phyloP scores from a whole-genome alignment of 1,139 yeast species.

The Yamadazyma jaroonii region DNA sequence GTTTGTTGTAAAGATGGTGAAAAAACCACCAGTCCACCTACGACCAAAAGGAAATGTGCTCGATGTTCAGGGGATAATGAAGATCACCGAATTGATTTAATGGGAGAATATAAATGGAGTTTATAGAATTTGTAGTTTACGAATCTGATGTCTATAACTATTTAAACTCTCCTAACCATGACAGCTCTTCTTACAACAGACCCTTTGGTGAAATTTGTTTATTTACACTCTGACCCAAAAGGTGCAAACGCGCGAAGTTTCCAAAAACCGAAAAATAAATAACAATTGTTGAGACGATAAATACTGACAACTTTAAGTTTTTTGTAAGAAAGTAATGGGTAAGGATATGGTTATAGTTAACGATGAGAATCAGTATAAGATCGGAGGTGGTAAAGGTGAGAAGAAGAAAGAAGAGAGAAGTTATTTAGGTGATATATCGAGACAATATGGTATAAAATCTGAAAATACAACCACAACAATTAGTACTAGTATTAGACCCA shows the following conservation, averaged over 20 bases:
- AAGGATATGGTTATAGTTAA: constrained; percentile 32
- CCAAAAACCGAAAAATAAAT: constrained; percentile 12
- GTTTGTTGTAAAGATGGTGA: constrained; percentile 12
- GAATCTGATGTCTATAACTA: too few species aligned
- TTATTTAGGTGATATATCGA: constrained; percentile 42
- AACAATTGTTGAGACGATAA: constrained; percentile 7
- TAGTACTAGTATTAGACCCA: not conserved
- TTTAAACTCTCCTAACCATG: too few species aligned
- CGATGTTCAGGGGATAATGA: constrained; percentile 14
- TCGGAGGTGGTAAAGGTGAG: constrained; percentile 27
- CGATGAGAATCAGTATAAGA: constrained; percentile 43
- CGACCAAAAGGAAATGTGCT: constrained; percentile 14
- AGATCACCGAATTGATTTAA: constrained; percentile 21
- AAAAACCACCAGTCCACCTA: constrained; percentile 1
- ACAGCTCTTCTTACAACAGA: too few species aligned
- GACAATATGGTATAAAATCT: constrained; percentile 28
- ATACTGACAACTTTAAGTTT: not conserved
- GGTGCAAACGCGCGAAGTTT: constrained; percentile 15
- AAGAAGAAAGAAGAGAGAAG: constrained; percentile 19
- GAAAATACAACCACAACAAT: constrained; percentile 13
- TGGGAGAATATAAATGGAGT: constrained; percentile 35
- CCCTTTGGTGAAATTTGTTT: constrained; percentile 4
- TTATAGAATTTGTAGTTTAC: too few species aligned
- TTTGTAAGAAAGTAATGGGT: too few species aligned
- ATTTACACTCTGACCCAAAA: constrained; percentile 14